phyloP scores from a whole-genome alignment of 1,139 yeast species.

The Magnusiomyces clavatus region DNA sequence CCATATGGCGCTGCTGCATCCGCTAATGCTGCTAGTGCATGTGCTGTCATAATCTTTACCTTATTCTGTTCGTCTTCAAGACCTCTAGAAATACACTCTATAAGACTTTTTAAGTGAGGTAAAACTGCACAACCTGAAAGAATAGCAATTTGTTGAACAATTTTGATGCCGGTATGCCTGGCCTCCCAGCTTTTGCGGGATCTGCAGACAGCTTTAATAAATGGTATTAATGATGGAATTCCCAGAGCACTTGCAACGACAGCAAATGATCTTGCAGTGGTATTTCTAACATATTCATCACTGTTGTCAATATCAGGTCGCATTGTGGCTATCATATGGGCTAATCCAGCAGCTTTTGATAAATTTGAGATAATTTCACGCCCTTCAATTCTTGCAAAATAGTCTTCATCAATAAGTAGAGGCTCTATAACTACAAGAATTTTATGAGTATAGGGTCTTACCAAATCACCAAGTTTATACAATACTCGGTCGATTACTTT shows the following conservation, averaged over 20 bases:
- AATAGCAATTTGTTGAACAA: slow-evolving; percentile 67
- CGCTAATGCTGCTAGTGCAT: slow-evolving; percentile 67
- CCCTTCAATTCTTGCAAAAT: slow-evolving; percentile 65
- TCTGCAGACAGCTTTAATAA: slow-evolving; percentile 70
- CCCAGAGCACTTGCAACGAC: slow-evolving; percentile 81
- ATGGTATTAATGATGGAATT: slow-evolving; percentile 62
- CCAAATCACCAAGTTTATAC: slow-evolving; percentile 52
- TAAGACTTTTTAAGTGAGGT: slow-evolving; percentile 63
- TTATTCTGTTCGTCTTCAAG: slow-evolving; percentile 65
- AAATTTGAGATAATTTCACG: slow-evolving; percentile 69
- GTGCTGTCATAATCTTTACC: slow-evolving; percentile 63
- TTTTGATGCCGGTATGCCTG: slow-evolving; percentile 77
- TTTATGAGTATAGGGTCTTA: slow-evolving; percentile 68
- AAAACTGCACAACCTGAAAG: slow-evolving; percentile 66
- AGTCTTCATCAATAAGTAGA: slow-evolving; percentile 70
- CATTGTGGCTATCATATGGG: slow-evolving; percentile 66
- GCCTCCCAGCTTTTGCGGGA: slow-evolving; percentile 81
- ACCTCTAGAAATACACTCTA: slow-evolving; percentile 52
- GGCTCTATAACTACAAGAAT: slow-evolving; percentile 74
- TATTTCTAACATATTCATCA: slow-evolving; percentile 75
- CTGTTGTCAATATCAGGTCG: slow-evolving; percentile 77
- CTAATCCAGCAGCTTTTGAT: slow-evolving; percentile 75
- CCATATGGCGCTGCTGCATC: slow-evolving; percentile 89
- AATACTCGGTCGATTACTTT: slow-evolving; percentile 68
- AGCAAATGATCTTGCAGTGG: slow-evolving; percentile 75